Conservation (phyloP, 176 grass and related monocot species). For the Cymbopogon citratus region DNA sequence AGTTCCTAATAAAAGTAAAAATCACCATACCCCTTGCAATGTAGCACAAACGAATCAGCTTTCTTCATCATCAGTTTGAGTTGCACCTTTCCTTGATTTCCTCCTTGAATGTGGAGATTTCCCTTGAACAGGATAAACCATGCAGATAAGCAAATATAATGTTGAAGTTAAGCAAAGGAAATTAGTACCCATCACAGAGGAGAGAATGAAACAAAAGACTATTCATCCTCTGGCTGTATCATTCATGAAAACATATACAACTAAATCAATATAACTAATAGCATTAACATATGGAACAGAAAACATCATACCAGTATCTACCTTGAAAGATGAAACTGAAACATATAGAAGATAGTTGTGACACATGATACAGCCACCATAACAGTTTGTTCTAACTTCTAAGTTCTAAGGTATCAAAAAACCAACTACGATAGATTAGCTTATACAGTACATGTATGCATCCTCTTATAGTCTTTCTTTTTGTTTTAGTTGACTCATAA, state of each 20-base stretch:
- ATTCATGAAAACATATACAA: not conserved
- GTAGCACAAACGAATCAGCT: constrained; percentile 46
- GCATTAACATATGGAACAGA: not conserved
- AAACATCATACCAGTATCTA: not conserved
- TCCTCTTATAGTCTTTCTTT: not conserved
- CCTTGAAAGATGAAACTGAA: not conserved
- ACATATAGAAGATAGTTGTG: not conserved
- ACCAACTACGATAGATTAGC: not conserved
- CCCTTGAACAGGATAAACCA: constrained; percentile 35
- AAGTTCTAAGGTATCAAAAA: not conserved
- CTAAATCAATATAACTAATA: not conserved
- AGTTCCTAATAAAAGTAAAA: not conserved
- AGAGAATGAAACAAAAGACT: not conserved
- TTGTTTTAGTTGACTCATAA: not conserved
- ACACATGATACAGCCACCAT: not conserved
- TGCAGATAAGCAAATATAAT: constrained; percentile 17
- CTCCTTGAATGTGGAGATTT: constrained; percentile 43
- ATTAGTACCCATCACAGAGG: not conserved
- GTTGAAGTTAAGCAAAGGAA: not conserved
- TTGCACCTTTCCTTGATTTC: constrained; percentile 41
- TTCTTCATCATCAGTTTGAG: constrained; percentile 69
- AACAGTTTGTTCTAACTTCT: not conserved
- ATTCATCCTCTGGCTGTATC: not conserved
- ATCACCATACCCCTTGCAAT: constrained; percentile 30
- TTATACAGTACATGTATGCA: not conserved